Evolutionary conservation across 129 eudicot species (phyloP), one percentile per base, ranked within the genome.

Genomic region (Tagetes erecta): DNA sequence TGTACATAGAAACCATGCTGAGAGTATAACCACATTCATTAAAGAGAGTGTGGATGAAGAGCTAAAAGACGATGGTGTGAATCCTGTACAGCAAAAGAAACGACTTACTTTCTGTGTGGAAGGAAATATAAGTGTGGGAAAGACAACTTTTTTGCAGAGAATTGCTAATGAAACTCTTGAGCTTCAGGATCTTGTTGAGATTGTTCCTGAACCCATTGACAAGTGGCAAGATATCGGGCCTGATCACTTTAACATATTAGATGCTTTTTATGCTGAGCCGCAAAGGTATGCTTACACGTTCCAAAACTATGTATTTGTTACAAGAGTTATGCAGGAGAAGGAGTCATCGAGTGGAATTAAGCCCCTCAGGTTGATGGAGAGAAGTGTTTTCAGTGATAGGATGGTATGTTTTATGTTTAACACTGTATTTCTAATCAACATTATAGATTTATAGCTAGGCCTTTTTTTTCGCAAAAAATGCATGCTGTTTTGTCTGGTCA

Each of bases 191-290:
- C 92, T 92, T 67, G 98, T 92, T 63, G 98, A 92, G 78, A 81
- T 92, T 41, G 98, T 92, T 71, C 98, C 98, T 20, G 98, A 92
- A 78, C 98, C 98, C 3, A 70, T 92, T 58, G 85, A 84, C 83
- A 92, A 89, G 83, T 92, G 98, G 98, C 98, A 92, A 86, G 88
- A 92, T 86, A 73, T 92, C 31, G 98, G 98, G 50, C 86, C 86
- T 0, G 90, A 92, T 82, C 98, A 92, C 85, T 92, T 89, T 56
- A 92, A 92, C 72, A 87, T 92, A 55, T 79, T 92, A 56, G 96
- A 89, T 83, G 96, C 96, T 4, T 92, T 92, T 77, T 92, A 92
- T 63, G 88, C 94, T 39, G 96, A 92, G 78, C 98, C 98, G 0
- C 81, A 92, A 77, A 76, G 98, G 73, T 92, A 92, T 75, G 98